These are phyloP conservation scores for Calocybe indica DNA, from an alignment of 768 basidiomycete species.

Conservation along the genomic window DNA sequence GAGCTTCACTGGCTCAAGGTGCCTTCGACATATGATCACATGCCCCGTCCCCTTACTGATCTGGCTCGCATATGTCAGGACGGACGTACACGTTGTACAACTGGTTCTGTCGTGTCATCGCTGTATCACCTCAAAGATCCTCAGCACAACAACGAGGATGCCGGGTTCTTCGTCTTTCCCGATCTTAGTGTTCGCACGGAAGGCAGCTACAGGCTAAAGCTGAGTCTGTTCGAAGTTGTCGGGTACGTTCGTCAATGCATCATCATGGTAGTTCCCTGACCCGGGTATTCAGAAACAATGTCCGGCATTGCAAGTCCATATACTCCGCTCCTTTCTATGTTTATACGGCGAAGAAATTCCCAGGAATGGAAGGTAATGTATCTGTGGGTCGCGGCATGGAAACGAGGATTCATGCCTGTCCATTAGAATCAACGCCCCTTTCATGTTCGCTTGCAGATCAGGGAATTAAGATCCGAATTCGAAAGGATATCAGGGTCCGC, in stretches of 20 bases:
- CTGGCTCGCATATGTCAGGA: constrained; percentile 39
- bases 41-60: not conserved
- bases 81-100: constrained; percentile 87
- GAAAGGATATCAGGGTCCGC: constrained; percentile 84
- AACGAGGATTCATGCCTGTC: not conserved
- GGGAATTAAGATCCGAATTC: constrained; percentile 91
- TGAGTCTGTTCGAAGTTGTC: constrained; percentile 83
- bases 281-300: constrained; percentile 40
- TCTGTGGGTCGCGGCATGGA: not conserved
- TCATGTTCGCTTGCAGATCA: constrained; percentile 92
- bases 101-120: constrained; percentile 84
- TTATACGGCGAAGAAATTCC: constrained; percentile 95
- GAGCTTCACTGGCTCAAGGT: constrained; percentile 84
- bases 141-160: constrained; percentile 54
- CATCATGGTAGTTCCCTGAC: constrained; percentile 26
- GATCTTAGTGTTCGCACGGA: constrained; percentile 91
- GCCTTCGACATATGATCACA: constrained; percentile 4
- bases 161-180: constrained; percentile 95
- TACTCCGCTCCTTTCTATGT: constrained; percentile 89
- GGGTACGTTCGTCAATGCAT: constrained; percentile 41
- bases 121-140: constrained; percentile 87
- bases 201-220: constrained; percentile 75
- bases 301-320: constrained; percentile 87
- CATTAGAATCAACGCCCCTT: constrained; percentile 76
- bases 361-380: constrained; percentile 84